Evolutionary conservation across 1,284 basidiomycete species (phyloP).

Genomic region (Sanguinoderma infundibulare): DNA sequence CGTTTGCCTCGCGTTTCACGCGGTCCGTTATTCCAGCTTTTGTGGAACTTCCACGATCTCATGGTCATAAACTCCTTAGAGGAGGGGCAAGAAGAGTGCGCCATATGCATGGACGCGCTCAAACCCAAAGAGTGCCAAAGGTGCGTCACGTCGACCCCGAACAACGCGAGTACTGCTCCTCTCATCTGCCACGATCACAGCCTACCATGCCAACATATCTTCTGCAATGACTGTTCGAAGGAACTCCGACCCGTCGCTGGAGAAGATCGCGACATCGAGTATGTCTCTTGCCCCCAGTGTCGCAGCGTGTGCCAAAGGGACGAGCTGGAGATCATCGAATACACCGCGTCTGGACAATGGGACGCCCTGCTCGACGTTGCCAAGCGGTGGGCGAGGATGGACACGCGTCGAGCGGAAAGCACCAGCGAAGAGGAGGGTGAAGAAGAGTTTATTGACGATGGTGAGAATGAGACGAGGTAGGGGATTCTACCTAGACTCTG

Average conservation of each 20-base stretch:
- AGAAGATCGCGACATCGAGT: constrained; percentile 26
- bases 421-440: constrained; percentile 47
- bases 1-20: background rate
- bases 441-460: constrained; percentile 1
- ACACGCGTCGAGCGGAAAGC: constrained; percentile 40
- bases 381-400: constrained; percentile 43
- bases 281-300: constrained; percentile 47
- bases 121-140: constrained; percentile 39
- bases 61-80: constrained; percentile 45
- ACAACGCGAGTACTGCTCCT: too few relatives aligned
- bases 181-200: constrained; percentile 35
- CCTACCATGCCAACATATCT: constrained; percentile 47
- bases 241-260: constrained; percentile 26
- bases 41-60: constrained; percentile 45
- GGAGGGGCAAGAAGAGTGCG: constrained; percentile 46
- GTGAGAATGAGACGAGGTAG: background rate
- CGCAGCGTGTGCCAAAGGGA: constrained; percentile 37
- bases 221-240: constrained; percentile 45
- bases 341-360: constrained; percentile 53
- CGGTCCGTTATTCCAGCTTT: constrained; percentile 40
- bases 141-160: constrained; percentile 17
- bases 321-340: constrained; percentile 44
- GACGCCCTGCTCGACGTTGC: constrained; percentile 50
- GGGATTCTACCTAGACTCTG: too few relatives aligned
- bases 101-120: constrained; percentile 47